Evolutionary conservation across 23 red algal species (phyloP), one percentile per base, ranked within the genome.

Genomic region (Cyanidiococcus yangmingshanensis): DNA sequence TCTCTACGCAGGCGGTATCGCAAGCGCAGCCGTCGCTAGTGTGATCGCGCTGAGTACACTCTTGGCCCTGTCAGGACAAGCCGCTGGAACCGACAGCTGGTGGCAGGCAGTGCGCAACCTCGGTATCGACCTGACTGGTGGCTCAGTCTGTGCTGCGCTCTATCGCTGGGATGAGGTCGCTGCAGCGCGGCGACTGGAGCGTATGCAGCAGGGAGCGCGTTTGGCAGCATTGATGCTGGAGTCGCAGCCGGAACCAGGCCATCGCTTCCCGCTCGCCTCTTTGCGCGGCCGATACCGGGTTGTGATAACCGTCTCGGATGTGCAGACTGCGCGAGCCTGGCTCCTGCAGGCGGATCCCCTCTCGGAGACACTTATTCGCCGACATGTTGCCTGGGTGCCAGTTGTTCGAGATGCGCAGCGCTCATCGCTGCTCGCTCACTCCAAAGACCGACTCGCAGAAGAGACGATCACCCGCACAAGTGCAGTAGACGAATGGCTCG

Each of bases 31-130:
- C 37, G 83, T 96, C 26, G 92, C 86, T 35, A 82, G 80, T 0
- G 87, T 90, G 35, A 74, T 96, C 67, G 74, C 92, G 1, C 45
- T 96, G 33, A 81, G 86, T 33, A 80, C 76, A 1, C 35, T 87
- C 25, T 54, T 57, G 1, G 92, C 86, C 7, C 75, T 86, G 1
- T 41, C 39, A 32, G 82, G 87, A 15, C 37, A 74, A 18, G 51
- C 24, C 1, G 30, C 37, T 29, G 21, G 0, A 33, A 41, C 37
- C 75, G 1, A 1, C n/a, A 75, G 35, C 0, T 39, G 12, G 68
- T 1, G 68, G 12, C 75, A 77, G 38, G 38, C 37, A 12, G 0
- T 38, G 33, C 51, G 38, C 0, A 67, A 87, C 45, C 80, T 95
- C 24, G 85, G 37, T 0, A 75, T 90, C 41, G 76, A 94, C 40